A percentile compares a stretch with the other conserved stretches of the same genome.
phyloP scores from a whole-genome alignment of 2,329 filamentous ascomycete species.

The Pestalotiopsis sp. region DNA sequence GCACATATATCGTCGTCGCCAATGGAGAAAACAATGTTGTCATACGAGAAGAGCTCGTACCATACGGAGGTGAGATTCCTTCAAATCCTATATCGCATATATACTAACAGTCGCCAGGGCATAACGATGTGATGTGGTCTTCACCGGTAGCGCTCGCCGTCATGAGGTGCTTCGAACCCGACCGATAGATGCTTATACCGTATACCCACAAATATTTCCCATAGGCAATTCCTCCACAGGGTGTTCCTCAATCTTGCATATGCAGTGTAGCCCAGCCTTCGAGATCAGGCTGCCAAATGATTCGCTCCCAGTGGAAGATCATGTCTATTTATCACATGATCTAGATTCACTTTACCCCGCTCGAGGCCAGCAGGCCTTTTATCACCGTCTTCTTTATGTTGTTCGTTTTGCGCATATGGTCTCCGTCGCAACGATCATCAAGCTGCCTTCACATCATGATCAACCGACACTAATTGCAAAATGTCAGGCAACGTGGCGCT shows the following conservation, averaged over 20 bases:
- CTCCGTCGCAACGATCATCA: background rate
- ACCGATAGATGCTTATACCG: background rate
- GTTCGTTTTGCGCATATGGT: background rate
- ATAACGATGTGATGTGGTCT: constrained; percentile 71
- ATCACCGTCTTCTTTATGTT: background rate
- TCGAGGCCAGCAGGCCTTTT: background rate
- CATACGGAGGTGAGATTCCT: constrained; percentile 53
- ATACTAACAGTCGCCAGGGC: constrained; percentile 49
- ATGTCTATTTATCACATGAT: background rate
- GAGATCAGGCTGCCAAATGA: background rate
- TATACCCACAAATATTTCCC: background rate
- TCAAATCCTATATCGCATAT: background rate
- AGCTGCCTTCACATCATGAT: background rate
- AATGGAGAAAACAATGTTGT: constrained; percentile 46
- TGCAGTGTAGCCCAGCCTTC: background rate
- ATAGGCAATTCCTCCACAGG: no score
- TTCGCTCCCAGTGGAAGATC: background rate
- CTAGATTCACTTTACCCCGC: background rate
- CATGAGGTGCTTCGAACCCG: constrained; percentile 60
- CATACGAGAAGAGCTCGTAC: constrained; percentile 57
- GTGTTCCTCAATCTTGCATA: background rate
- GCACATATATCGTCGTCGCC: constrained; percentile 53
- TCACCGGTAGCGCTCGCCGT: constrained; percentile 66
- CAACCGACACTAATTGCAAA: background rate
- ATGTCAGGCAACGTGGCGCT: background rate